Conservation (phyloP, 1,284 basidiomycete genomes). For the Trametes sp. region DNA sequence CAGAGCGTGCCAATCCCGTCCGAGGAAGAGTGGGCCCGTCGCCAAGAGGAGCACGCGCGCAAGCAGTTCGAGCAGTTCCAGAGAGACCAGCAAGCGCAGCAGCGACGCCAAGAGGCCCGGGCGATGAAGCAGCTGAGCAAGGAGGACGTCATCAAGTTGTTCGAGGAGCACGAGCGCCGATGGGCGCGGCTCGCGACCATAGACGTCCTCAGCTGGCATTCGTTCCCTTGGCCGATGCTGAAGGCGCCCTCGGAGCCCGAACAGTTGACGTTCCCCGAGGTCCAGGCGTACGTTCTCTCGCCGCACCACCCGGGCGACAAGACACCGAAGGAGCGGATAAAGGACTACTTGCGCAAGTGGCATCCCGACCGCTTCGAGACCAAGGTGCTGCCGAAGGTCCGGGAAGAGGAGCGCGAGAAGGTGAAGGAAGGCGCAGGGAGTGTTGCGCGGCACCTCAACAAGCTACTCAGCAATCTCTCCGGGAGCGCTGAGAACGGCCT, state of each 20-base stretch:
- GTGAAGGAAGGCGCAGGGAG: constrained; percentile 51
- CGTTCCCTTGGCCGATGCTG: constrained; percentile 77
- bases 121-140: constrained; percentile 55
- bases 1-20: constrained; percentile 21
- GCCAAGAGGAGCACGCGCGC: constrained; percentile 62
- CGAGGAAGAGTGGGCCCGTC: constrained; percentile 61
- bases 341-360: constrained; percentile 61
- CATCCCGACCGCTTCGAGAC: constrained; percentile 53
- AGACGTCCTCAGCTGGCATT: constrained; percentile 55
- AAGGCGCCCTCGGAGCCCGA: constrained; percentile 60
- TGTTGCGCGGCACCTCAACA: constrained; percentile 62
- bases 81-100: constrained; percentile 60
- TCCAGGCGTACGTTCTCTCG: constrained; percentile 67
- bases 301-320: constrained; percentile 59
- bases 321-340: constrained; percentile 63
- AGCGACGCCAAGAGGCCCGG: constrained; percentile 47
- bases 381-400: constrained; percentile 52
- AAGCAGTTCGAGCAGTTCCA: constrained; percentile 67
- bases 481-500: constrained; percentile 30
- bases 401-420: constrained; percentile 49
- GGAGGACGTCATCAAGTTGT: constrained; percentile 59
- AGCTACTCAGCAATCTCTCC: constrained; percentile 46
- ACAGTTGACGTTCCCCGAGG: constrained; percentile 60
- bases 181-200: constrained; percentile 56
- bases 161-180: constrained; percentile 62